Evolutionary conservation across 2,329 filamentous ascomycete species (phyloP).

Genomic region (Paraphaeosphaeria sporulosa): DNA sequence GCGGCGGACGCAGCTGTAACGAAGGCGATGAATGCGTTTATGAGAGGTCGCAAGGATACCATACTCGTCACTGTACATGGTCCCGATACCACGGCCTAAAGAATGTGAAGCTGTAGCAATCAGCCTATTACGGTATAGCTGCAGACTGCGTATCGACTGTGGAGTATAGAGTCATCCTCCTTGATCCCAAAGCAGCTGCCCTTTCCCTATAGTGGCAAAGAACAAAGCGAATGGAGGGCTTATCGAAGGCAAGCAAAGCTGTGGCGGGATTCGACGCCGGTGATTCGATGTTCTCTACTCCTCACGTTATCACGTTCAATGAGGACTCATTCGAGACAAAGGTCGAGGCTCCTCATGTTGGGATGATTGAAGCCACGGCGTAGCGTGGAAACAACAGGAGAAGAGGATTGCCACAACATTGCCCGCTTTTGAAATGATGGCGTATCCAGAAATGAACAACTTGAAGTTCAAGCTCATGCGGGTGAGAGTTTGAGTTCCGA

Average conservation of each 20-base stretch:
- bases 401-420: no score
- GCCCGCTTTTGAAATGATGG: no score
- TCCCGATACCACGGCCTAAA: not conserved
- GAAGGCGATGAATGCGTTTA: not conserved
- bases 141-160: not conserved
- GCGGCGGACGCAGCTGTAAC: not conserved
- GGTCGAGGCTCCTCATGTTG: not conserved
- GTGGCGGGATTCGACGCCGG: not conserved
- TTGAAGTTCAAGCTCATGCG: no score
- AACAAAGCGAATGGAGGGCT: not conserved
- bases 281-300: not conserved
- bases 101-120: not conserved
- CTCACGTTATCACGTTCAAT: not conserved
- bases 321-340: slow-evolving; percentile 6
- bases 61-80: not conserved
- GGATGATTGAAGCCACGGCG: slow-evolving; percentile 14
- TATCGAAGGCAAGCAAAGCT: not conserved
- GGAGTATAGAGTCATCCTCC: not conserved
- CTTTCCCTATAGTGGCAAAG: not conserved
- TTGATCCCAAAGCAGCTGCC: not conserved
- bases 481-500: no score
- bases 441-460: no score
- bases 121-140: not conserved
- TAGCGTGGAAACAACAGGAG: slow-evolving; percentile 8
- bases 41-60: not conserved